A percentile compares a stretch with the other conserved stretches of the same genome.
These are phyloP conservation scores for Rhizophagus prolifer DNA, from an alignment of 192 early-diverging fungal species.

Conservation along the genomic window DNA sequence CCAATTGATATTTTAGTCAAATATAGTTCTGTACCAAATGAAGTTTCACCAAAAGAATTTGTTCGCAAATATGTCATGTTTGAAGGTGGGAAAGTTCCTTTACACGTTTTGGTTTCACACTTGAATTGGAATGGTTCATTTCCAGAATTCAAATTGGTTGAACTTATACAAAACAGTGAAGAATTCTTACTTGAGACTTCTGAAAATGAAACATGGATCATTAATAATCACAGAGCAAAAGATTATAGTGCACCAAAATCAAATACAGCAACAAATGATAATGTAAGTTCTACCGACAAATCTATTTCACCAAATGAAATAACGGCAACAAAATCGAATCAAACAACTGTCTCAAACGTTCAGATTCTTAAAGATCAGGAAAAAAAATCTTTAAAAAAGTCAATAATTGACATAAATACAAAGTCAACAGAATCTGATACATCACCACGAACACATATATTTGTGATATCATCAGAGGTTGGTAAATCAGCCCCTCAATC, in stretches of 20 bases:
- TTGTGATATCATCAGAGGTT: neutral
- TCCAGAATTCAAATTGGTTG: constrained; percentile 14
- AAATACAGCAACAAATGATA: neutral
- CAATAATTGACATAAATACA: neutral
- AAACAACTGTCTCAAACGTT: neutral
- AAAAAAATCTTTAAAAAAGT: neutral
- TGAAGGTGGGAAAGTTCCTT: neutral
- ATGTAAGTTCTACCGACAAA: neutral
- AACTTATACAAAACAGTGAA: neutral
- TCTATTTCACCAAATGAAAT: neutral
- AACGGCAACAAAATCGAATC: neutral
- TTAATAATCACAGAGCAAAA: too few species aligned
- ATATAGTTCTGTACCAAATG: neutral
- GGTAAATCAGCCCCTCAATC: neutral
- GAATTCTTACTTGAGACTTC: neutral
- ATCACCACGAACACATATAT: neutral
- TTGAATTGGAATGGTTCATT: constrained; percentile 11
- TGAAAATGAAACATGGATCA: neutral
- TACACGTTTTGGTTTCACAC: neutral
- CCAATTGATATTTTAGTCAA: neutral
- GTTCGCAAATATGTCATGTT: neutral
- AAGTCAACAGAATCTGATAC: neutral
- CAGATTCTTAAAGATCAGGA: neutral
- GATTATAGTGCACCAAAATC: neutral
- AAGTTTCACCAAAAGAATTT: neutral